These are phyloP conservation scores for Knufia fluminis DNA, from an alignment of 2,329 filamentous ascomycete species.

Conservation along the genomic window DNA sequence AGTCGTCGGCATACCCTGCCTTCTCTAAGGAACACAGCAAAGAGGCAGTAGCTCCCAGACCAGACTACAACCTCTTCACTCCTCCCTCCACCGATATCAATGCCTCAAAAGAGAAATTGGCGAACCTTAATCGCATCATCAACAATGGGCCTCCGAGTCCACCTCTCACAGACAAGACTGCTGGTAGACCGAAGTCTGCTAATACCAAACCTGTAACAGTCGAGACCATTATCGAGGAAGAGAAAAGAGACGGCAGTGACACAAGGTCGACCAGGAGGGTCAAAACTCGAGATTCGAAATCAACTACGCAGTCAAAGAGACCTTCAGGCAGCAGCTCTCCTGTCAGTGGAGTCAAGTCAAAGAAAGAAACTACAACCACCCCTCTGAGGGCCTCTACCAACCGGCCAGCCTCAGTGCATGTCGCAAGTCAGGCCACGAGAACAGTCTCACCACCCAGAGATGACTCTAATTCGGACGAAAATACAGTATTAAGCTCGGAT, in stretches of 20 bases:
- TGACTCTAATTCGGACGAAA: conserved; percentile 10
- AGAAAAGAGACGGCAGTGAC: conserved; percentile 27
- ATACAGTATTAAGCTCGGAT: conserved; percentile 29
- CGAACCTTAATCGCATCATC: conserved; percentile 14
- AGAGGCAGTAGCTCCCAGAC: conserved; percentile 59
- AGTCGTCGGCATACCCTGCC: conserved; percentile 60
- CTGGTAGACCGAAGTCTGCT: conserved; percentile 25
- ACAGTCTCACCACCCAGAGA: conserved; percentile 28
- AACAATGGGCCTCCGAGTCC: conserved; percentile 39
- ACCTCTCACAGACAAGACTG: conserved; percentile 37
- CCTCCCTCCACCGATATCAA: conserved; percentile 65
- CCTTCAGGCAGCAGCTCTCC: conserved; percentile 29
- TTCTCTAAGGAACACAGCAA: conserved; percentile 91
- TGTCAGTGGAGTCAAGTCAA: conserved; percentile 11
- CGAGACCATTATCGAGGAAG: conserved; percentile 25
- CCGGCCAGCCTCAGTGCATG: conserved; percentile 25
- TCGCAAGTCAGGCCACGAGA: conserved; percentile 28
- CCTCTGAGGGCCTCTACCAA: conserved; percentile 28
- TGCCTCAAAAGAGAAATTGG: conserved; percentile 36
- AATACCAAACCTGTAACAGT: conserved; percentile 23
- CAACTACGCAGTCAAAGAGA: conserved; percentile 34
- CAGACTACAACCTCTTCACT: conserved; percentile 44
- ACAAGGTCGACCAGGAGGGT: conserved; percentile 31
- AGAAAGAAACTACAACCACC: conserved; percentile 31
- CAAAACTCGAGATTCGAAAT: conserved; percentile 31